Conservation (phyloP, 2,329 filamentous ascomycete species). For the Sporothrix pallida region DNA sequence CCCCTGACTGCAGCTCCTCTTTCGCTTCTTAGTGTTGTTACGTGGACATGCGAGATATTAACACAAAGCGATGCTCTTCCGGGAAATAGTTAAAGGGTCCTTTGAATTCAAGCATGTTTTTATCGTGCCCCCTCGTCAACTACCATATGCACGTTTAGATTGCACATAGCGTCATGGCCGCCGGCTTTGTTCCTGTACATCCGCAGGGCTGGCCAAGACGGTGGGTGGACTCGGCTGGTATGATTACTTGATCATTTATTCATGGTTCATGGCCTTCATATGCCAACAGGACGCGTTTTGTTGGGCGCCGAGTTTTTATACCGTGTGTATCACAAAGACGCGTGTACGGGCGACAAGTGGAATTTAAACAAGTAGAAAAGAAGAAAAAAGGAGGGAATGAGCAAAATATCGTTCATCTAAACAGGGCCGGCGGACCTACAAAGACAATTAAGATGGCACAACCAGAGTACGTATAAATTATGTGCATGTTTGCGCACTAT, state of each 20-base stretch:
- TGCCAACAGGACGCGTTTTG: neutral
- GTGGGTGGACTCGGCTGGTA: neutral
- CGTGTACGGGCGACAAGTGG: neutral
- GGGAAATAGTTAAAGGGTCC: conserved; percentile 1
- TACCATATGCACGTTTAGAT: conserved; percentile 20
- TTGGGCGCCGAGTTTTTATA: neutral
- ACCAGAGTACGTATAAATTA: neutral
- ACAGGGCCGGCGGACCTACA: conserved; percentile 26
- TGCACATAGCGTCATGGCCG: conserved; percentile 23
- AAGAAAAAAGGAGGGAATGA: neutral
- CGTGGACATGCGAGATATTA: neutral
- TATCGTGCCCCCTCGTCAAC: neutral
- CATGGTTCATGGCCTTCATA: neutral
- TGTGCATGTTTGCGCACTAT: neutral
- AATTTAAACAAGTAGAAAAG: neutral
- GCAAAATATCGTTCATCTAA: neutral
- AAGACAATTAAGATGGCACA: neutral
- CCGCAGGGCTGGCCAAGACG: conserved; percentile 25
- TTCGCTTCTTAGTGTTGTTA: neutral
- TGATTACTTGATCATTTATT: neutral
- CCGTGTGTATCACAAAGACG: neutral
- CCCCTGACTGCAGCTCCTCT: neutral
- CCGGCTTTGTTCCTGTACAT: conserved; percentile 11
- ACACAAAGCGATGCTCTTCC: neutral
- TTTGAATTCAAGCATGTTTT: neutral